Evolutionary conservation across 148 eudicot genomes (phyloP).

Genomic region (Gaultheria prostrata): DNA sequence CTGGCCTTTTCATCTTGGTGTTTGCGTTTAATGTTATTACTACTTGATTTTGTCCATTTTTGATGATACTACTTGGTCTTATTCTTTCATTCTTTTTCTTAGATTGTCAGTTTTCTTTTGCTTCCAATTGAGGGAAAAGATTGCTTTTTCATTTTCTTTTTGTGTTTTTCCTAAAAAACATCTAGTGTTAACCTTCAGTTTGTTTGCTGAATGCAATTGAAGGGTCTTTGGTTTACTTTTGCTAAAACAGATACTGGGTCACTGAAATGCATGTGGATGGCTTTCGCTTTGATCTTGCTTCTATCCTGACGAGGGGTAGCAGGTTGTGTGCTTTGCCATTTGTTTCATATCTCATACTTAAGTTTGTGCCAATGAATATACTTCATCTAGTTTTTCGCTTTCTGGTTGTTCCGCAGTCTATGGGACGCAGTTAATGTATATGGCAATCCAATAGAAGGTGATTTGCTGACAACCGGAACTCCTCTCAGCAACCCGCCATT

Average conservation of each 20-base stretch:
- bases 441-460: slow-evolving; percentile 57
- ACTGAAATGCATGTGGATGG: slow-evolving; percentile 99
- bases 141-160: not conserved
- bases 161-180: not conserved
- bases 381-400: not conserved
- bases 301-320: slow-evolving; percentile 93
- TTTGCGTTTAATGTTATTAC: not conserved
- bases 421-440: slow-evolving; percentile 91
- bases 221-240: slow-evolving; percentile 7
- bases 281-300: slow-evolving; percentile 99
- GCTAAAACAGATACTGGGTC: slow-evolving; percentile 83
- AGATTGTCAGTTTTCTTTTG: not conserved
- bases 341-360: slow-evolving; percentile 11
- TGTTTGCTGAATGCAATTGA: slow-evolving; percentile 11
- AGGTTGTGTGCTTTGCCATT: slow-evolving; percentile 44
- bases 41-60: not conserved
- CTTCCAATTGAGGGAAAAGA: not conserved
- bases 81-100: not conserved
- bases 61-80: not conserved
- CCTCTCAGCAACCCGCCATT: slow-evolving; percentile 85
- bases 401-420: slow-evolving; percentile 28
- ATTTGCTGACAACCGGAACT: slow-evolving; percentile 70
- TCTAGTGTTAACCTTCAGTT: not conserved
- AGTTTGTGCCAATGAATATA: not conserved
- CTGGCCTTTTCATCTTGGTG: not conserved